These are phyloP conservation scores for Metschnikowia matae DNA, from an alignment of 805 yeast species.

Conservation along the genomic window DNA sequence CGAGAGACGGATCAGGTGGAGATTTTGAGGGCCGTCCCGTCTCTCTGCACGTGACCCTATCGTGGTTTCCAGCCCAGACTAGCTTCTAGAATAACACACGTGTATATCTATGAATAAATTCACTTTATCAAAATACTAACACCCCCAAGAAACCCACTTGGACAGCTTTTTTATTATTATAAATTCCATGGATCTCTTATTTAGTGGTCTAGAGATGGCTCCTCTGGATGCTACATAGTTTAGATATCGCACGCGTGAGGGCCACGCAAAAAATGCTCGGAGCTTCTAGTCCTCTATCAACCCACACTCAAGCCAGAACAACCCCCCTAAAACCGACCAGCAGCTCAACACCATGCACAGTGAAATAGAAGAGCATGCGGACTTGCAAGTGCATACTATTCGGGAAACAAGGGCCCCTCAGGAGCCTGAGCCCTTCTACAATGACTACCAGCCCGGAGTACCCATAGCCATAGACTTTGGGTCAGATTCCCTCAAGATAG, in stretches of 20 bases:
- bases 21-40: conserved; percentile 4
- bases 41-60: conserved; percentile 7
- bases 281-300: not conserved
- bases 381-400: conserved; percentile 40
- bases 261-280: conserved; percentile 8
- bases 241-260: not conserved
- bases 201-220: too few species aligned
- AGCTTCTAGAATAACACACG: too few species aligned
- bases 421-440: conserved; percentile 44
- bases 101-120: too few species aligned
- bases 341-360: conserved; percentile 1
- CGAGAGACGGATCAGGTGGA: not conserved
- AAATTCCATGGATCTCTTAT: too few species aligned
- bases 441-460: conserved; percentile 45
- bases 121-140: too few species aligned
- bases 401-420: conserved; percentile 38
- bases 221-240: too few species aligned
- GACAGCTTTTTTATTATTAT: too few species aligned
- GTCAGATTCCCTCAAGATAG: conserved; percentile 54
- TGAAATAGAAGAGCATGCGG: conserved; percentile 28
- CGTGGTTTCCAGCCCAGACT: not conserved
- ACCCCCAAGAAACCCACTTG: too few species aligned
- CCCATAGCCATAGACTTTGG: conserved; percentile 94
- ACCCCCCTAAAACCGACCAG: conserved; percentile 1
- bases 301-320: not conserved